phyloP scores from a whole-genome alignment of 2,329 filamentous ascomycete species.

The Fusarium oligoseptatum region DNA sequence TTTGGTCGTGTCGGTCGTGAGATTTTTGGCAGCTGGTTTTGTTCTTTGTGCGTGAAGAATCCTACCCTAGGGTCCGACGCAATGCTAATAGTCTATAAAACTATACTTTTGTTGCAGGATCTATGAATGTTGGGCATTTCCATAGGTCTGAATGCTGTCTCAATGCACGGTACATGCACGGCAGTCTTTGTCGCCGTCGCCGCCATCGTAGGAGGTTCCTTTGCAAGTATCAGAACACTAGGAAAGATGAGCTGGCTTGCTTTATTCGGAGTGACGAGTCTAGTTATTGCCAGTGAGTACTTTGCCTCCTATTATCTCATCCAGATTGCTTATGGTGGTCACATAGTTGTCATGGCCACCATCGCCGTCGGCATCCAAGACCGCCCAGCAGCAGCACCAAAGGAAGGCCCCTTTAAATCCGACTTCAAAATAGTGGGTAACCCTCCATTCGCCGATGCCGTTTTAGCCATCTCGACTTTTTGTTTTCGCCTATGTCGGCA shows the following conservation, averaged over 20 bases:
- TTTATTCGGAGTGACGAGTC: not conserved
- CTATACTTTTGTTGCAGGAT: not conserved
- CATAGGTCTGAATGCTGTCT: not conserved
- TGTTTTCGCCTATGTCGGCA: not conserved
- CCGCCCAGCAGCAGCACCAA: not conserved
- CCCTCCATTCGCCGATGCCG: not conserved
- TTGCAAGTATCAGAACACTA: not conserved
- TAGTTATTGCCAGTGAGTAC: too few relatives aligned
- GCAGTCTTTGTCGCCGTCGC: not conserved
- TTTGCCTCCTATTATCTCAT: too few relatives aligned
- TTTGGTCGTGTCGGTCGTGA: not conserved
- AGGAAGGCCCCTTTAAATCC: not conserved
- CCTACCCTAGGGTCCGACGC: not conserved
- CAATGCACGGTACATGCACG: not conserved
- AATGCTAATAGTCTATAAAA: not conserved
- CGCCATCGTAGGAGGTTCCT: not conserved
- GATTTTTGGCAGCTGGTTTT: not conserved
- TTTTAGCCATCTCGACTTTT: not conserved
- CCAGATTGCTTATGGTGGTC: not conserved
- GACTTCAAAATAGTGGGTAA: not conserved
- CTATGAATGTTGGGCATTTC: not conserved
- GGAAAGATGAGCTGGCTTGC: not conserved
- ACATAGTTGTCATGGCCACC: not conserved
- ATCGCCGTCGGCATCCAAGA: not conserved
- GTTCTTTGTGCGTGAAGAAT: not conserved